Percentiles rank a stretch among this genome's conserved stretches.
Evolutionary conservation across 257 asterid genomes (phyloP).

Genomic region (Salvia splendens): DNA sequence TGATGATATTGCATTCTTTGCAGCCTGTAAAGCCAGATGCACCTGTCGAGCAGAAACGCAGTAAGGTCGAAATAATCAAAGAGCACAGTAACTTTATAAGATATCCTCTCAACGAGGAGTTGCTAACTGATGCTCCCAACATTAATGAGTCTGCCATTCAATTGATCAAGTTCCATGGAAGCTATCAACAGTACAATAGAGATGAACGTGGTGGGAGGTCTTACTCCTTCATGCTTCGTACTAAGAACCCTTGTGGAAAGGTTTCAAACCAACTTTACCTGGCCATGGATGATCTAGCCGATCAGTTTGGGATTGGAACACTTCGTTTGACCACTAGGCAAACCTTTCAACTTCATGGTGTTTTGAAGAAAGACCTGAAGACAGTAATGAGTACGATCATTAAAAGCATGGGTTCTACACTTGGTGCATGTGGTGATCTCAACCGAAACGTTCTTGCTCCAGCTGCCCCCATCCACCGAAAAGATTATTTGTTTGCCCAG

Average conservation of each 20-base stretch:
- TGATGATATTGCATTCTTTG: conserved; percentile 26
- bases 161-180: conserved; percentile 96
- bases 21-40: conserved; percentile 83
- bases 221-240: conserved; percentile 94
- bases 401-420: conserved; percentile 85
- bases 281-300: conserved; percentile 95
- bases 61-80: conserved; percentile 90
- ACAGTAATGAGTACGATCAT: conserved; percentile 90
- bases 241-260: conserved; percentile 96
- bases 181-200: conserved; percentile 92
- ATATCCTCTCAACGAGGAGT: conserved; percentile 91
- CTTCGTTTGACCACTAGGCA: conserved; percentile 98
- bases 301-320: conserved; percentile 89
- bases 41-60: conserved; percentile 69
- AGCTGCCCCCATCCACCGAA: conserved; percentile 68
- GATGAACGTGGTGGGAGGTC: conserved; percentile 86
- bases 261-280: conserved; percentile 83
- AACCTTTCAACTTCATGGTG: conserved; percentile 97
- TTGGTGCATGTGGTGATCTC: conserved; percentile 98
- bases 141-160: conserved; percentile 88
- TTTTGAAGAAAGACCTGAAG: conserved; percentile 80
- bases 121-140: conserved; percentile 72
- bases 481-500: conserved; percentile 91
- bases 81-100: conserved; percentile 92
- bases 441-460: conserved; percentile 97